These are phyloP conservation scores for Candida morakotiae DNA, from an alignment of 805 yeast species.

Conservation along the genomic window DNA sequence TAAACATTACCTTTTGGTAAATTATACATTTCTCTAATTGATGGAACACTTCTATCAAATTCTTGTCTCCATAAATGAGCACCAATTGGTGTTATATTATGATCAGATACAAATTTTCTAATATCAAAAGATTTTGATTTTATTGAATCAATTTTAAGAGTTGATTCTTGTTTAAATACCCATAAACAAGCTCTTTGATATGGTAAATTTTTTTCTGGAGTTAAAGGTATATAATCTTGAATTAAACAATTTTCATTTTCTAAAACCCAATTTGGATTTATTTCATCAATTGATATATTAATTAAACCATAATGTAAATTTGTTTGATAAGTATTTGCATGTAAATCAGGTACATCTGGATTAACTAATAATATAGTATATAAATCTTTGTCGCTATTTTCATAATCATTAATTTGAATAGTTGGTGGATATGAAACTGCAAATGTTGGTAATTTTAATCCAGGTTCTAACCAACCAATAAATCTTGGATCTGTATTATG, in stretches of 20 bases:
- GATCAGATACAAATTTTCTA: slow-evolving; percentile 54
- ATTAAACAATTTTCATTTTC: slow-evolving; percentile 29
- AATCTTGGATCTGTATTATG: slow-evolving; percentile 53
- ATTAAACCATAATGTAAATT: slow-evolving; percentile 73
- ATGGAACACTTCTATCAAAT: slow-evolving; percentile 72
- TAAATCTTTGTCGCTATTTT: slow-evolving; percentile 40
- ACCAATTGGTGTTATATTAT: slow-evolving; percentile 73
- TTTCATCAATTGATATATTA: slow-evolving; percentile 58
- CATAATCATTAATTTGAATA: slow-evolving; percentile 71
- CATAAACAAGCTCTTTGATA: slow-evolving; percentile 81
- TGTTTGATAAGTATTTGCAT: slow-evolving; percentile 63
- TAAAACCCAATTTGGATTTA: slow-evolving; percentile 39
- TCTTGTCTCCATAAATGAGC: slow-evolving; percentile 87
- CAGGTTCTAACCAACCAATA: slow-evolving; percentile 75
- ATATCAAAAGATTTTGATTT: slow-evolving; percentile 61
- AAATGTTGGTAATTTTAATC: slow-evolving; percentile 65
- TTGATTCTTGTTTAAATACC: slow-evolving; percentile 73
- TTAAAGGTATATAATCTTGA: slow-evolving; percentile 70
- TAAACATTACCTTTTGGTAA: slow-evolving; percentile 74
- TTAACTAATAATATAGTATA: slow-evolving; percentile 82
- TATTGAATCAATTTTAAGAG: slow-evolving; percentile 7
- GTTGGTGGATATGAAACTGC: slow-evolving; percentile 77
- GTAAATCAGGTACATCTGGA: slow-evolving; percentile 85
- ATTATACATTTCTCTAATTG: slow-evolving; percentile 68
- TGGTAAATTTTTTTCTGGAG: slow-evolving; percentile 85